Conservation (phyloP, 305 asterid genomes). For the Salvia sclarea region DNA sequence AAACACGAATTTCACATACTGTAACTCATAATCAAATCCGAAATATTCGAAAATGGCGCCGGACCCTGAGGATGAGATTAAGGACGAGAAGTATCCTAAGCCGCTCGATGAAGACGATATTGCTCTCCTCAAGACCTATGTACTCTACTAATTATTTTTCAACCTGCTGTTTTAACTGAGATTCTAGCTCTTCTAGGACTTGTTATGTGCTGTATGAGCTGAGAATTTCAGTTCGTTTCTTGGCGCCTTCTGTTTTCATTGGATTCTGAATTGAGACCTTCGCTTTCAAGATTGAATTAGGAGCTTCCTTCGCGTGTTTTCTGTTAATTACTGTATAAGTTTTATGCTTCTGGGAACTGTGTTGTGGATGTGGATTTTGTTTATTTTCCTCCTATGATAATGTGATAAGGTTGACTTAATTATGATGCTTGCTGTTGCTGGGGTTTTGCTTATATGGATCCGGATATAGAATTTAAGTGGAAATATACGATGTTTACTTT, state of each 20-base stretch:
- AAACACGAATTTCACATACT: not conserved
- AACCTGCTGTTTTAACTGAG: not conserved
- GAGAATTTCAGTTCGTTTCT: not conserved
- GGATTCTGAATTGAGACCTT: constrained; percentile 18
- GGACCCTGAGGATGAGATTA: constrained; percentile 66
- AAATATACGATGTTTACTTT: not conserved
- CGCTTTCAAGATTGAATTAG: constrained; percentile 23
- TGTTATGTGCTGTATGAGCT: not conserved
- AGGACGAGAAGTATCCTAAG: constrained; percentile 76
- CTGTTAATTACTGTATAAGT: not conserved
- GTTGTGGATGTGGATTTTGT: not conserved
- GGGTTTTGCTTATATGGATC: constrained; percentile 27
- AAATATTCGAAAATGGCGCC: constrained; percentile 51
- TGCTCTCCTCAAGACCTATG: constrained; percentile 69
- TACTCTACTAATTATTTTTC: constrained; percentile 16
- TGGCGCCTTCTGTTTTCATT: not conserved
- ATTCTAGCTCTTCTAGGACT: not conserved
- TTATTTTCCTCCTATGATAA: not conserved
- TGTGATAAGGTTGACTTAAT: not conserved
- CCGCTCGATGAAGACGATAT: constrained; percentile 77
- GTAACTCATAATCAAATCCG: constrained; percentile 23
- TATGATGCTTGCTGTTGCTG: constrained; percentile 10
- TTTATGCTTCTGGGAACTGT: not conserved
- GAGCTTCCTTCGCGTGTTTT: not conserved
- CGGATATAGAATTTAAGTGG: constrained; percentile 17